Evolutionary conservation across 495 filamentous ascomycete genomes (phyloP), one percentile per base, ranked within the genome.

Genomic region (Penicillium angulare): DNA sequence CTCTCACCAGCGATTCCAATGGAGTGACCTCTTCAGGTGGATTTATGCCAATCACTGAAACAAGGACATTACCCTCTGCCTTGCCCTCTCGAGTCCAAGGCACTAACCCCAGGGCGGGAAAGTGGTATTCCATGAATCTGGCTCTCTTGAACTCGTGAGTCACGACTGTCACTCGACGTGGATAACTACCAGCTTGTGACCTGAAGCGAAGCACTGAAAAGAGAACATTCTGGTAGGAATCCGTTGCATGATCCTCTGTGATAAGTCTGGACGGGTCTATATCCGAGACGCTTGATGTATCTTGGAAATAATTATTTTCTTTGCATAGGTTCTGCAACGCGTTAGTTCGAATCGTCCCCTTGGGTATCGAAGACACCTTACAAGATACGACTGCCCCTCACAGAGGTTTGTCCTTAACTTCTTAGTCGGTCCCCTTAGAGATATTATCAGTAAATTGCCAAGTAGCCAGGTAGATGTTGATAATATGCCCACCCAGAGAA

Each of bases 211-310:
- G 52, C 7, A 91, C 56, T 3, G 86, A 86, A 55, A 90, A 88
- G 16, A 92, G 63, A 10, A 92, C 67, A 55, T 93, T 95, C 49
- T 86, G 80, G 59, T 87, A 89, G 3, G 86, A 90, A 56, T 95
- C 89, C n/a, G 86, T 78, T 0, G 89, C 87, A 43, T 78, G 72
- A 9, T 78, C 71, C 59, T 93, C 89, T 5, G 81, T 59, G 6
- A 75, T 60, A 33, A 85, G 32, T 70, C 57, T 45, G 1, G 47
- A 38, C 8, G 39, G 53, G 16, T 71, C 47, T 17, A 62, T 61
- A 20, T 10, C 31, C 0, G 47, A 13, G 7, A 18, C 13, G 10
- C 43, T 46, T 18, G 27, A 12, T 3, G 43, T 17, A 22, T 54
- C 22, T 4, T 51, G 31, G 47, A 79, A 72, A 41, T 68, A 73